Percentiles rank a stretch among this genome's conserved stretches.
phyloP scores from a whole-genome alignment of 2,329 filamentous ascomycete species.

The Elsinoe fawcettii region DNA sequence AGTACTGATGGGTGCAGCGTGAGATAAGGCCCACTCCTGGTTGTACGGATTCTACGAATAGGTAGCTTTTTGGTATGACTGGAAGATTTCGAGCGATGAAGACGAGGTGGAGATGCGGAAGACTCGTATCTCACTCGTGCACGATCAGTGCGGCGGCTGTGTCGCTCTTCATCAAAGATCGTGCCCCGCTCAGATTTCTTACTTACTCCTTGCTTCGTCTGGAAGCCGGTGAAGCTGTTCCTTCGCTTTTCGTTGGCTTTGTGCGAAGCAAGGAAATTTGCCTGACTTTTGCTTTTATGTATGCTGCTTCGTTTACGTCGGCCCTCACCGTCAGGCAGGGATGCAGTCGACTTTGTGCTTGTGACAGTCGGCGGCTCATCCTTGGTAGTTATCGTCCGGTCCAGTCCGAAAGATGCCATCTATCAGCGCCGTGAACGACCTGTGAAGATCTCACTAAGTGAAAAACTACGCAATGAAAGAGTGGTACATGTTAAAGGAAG shows the following conservation, averaged over 20 bases:
- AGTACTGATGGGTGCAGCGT: not conserved
- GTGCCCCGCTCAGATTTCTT: not conserved
- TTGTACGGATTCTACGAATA: not conserved
- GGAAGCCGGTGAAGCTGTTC: not conserved
- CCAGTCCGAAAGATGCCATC: not conserved
- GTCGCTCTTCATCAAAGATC: not conserved
- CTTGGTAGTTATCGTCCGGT: not conserved
- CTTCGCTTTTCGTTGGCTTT: not conserved
- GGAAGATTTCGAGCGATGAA: not conserved
- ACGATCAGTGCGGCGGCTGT: not conserved
- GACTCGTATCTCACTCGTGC: not conserved
- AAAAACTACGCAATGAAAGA: not conserved
- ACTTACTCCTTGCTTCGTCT: not conserved
- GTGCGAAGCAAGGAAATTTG: not conserved
- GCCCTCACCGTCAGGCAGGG: not conserved
- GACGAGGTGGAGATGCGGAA: not conserved
- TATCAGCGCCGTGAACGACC: not conserved
- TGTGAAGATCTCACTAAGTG: not conserved
- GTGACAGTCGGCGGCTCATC: not conserved
- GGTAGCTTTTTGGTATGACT: not conserved
- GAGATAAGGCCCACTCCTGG: not conserved
- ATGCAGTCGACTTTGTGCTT: not conserved
- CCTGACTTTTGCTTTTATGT: constrained; percentile 7
- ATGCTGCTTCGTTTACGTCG: not conserved
- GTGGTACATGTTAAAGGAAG: not conserved